Base-by-base conservation (phyloP, 352 stramenopile genomes). In the Phytophthora tentaculata region DNA sequence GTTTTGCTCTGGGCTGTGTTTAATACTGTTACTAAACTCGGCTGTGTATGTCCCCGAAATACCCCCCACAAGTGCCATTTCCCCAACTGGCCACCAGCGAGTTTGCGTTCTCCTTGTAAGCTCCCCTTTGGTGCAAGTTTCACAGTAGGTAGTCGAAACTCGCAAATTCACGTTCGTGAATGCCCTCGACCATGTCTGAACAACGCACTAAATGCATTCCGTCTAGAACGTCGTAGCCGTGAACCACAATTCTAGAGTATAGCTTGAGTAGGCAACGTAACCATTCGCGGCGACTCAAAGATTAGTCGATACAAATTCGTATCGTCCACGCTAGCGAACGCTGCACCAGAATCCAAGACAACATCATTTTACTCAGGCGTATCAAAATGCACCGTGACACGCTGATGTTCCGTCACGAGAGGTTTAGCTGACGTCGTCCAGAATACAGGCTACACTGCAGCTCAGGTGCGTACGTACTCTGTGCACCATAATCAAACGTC, bases 381-480 rank as follows among this genome's bases (percentile, higher is more conserved):
- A 23, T 62, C 44, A 16, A 62, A 62, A 22, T 48, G 44, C 13
- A 62, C 44, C 19, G 37, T 62, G 10, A 55, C 44, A 49, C 44
- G 56, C 1, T 55, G n/a, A 39, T 13, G 16, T 16, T 26, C 12
- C 1, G 56, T 20, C 44, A 47, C 4, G 39, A 62, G 39, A 1
- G 2, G 20, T 55, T 55, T 20, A 48, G 23, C 39, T 55, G 56
- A 1, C 56, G n/a, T 39, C 56, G 26, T 19, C 54, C 44, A 16
- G 35, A 58, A 22, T 58, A 58, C 9, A 64, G 29, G 22, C 57
- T 57, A 17, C 39, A 60, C 39, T 60, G 53, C 3, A 60, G 23
- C 43, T 61, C 17, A 17, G 43, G 55, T 2, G 19, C 41, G 19
- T 54, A 60, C 49, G 17, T 43, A 54, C 59, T 43, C 41, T 39